phyloP scores from a whole-genome alignment of 2,329 filamentous ascomycete genomes.

The Xylariaceae sp. region DNA sequence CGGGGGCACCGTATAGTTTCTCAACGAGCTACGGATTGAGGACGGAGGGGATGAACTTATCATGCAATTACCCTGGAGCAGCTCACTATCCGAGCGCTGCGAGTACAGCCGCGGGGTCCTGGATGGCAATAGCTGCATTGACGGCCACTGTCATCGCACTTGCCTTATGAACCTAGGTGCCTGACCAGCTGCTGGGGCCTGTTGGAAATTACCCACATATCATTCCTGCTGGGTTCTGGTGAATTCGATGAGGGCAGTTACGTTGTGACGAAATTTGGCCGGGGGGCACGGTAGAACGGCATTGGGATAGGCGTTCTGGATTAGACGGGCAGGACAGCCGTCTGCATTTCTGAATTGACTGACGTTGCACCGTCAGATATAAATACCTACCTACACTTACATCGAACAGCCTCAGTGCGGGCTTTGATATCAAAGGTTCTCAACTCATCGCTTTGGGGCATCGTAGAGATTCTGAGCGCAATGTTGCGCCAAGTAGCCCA shows the following conservation, averaged over 20 bases:
- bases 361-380: too few relatives aligned
- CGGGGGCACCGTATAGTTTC: slow-evolving; percentile 30
- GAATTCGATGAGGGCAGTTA: too few relatives aligned
- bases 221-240: too few relatives aligned
- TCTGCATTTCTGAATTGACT: too few relatives aligned
- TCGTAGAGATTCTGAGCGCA: too few relatives aligned
- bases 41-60: slow-evolving; percentile 21
- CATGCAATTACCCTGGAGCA: slow-evolving; percentile 56
- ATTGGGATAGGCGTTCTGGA: slow-evolving; percentile 22
- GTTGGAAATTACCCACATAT: background rate
- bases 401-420: too few relatives aligned
- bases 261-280: slow-evolving; percentile 10
- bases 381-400: too few relatives aligned
- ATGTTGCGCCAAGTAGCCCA: too few relatives aligned
- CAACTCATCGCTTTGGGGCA: too few relatives aligned
- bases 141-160: slow-evolving; percentile 9
- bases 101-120: slow-evolving; percentile 14
- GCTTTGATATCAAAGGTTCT: too few relatives aligned
- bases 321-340: slow-evolving; percentile 3
- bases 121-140: slow-evolving; percentile 13
- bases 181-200: background rate
- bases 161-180: slow-evolving; percentile 5
- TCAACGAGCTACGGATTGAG: slow-evolving; percentile 37
- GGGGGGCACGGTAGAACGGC: too few relatives aligned
- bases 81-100: slow-evolving; percentile 41